Percentiles rank a stretch among this genome's conserved stretches.
phyloP scores from a whole-genome alignment of 106 monocot genomes.

The Chionographis japonica region DNA sequence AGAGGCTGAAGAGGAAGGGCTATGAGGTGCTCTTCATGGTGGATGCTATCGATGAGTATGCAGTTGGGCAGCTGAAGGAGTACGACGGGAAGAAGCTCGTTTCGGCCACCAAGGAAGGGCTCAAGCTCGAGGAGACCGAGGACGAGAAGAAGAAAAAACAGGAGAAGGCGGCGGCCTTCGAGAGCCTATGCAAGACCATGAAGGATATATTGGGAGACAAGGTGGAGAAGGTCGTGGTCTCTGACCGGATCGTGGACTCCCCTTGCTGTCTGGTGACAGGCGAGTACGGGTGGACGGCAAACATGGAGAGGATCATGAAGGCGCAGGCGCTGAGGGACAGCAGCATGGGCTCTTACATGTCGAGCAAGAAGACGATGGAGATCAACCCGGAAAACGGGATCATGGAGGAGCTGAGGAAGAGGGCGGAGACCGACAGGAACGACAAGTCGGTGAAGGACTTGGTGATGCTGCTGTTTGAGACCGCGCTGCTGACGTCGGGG shows the following conservation, averaged over 20 bases:
- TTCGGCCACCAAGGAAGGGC: slow-evolving; percentile 21
- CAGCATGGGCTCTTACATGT: slow-evolving; percentile 18
- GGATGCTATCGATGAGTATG: slow-evolving; percentile 25
- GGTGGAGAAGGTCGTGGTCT: slow-evolving; percentile 19
- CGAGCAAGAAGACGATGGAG: slow-evolving; percentile 23
- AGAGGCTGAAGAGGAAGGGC: slow-evolving; percentile 24
- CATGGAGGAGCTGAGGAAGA: slow-evolving; percentile 27
- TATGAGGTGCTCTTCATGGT: slow-evolving; percentile 27
- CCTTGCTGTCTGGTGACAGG: slow-evolving; percentile 22
- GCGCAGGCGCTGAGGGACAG: slow-evolving; percentile 18
- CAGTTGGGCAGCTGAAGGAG: slow-evolving; percentile 19
- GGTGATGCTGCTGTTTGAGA: slow-evolving; percentile 26
- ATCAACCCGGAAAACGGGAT: slow-evolving; percentile 12
- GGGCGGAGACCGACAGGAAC: slow-evolving; percentile 21
- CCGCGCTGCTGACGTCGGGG: slow-evolving; percentile 20
- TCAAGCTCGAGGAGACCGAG: slow-evolving; percentile 23
- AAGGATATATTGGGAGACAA: slow-evolving; percentile 17
- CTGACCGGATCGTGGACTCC: slow-evolving; percentile 18
- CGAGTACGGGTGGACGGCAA: slow-evolving; percentile 22
- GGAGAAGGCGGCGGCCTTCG: slow-evolving; percentile 7
- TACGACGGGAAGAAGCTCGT: slow-evolving; percentile 28
- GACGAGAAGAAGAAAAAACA: slow-evolving; percentile 30
- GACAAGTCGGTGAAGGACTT: slow-evolving; percentile 30
- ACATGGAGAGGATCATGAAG: slow-evolving; percentile 28
- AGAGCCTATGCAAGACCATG: slow-evolving; percentile 18